Evolutionary conservation across 2,329 filamentous ascomycete genomes (phyloP), one percentile per base, ranked within the genome.

Genomic region (Alternaria sp.): DNA sequence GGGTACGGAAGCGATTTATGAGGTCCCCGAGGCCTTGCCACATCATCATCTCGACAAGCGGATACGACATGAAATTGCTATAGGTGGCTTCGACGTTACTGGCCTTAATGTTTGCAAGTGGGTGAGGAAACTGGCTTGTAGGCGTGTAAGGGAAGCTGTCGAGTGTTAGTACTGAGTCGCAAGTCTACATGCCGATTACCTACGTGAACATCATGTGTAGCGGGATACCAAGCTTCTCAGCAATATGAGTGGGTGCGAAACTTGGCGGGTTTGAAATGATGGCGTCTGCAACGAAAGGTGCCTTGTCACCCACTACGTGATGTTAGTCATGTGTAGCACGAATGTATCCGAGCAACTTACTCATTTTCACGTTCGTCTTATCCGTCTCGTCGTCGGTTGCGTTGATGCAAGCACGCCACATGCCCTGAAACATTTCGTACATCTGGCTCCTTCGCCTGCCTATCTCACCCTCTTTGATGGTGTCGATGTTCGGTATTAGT

Each of bases 151-250:
- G 92, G 61, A 94, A 91, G 7, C 83, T 84, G 60, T 71, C 71
- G 4, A 3, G 10, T 4, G 26, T 72, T 40, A 75, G 66, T 28
- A 11, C 5, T n/a, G 10, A 5, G 12, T 17, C 11, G 10, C 36
- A 8, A 25, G 21, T 6, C 36, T 17, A 13, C 9, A 6, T 23
- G 6, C 4, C 13, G 5, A 26, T 4, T 86, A 63, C 89, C 76
- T 83, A 91, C 62, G 93, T 97, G 81, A 97, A 97, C 91, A 97
- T 96, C 80, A 97, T 88, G 71, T 93, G 91, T 15, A 93, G 75
- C 0, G 91, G 91, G 23, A 93, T 88, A 0, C 90, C 90, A 65
- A 93, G 77, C 75, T 91, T 91, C 79, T 93, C 90, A 1, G 91
- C 91, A 64, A 91, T 87, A 71, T 93, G 91, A 5, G 93, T 85